Evolutionary conservation across 805 yeast species (phyloP).

Genomic region (Phaffomyces thermotolerans): DNA sequence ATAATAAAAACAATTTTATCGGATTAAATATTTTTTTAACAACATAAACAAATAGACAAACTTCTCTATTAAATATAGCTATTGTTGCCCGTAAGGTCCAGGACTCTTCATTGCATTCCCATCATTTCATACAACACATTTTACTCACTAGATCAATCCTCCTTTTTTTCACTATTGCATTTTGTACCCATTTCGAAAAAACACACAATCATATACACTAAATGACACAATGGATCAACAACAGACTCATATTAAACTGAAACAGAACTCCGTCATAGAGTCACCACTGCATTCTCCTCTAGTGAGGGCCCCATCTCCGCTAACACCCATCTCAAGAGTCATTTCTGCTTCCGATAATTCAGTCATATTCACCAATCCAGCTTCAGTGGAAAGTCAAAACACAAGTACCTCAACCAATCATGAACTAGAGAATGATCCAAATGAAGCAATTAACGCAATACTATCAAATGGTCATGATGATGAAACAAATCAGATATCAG

Average conservation of each 20-base stretch:
- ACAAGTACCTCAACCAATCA: constrained; percentile 13
- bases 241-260: too few species aligned
- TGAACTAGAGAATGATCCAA: not conserved
- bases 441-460: not conserved
- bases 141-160: too few species aligned
- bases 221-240: too few species aligned
- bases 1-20: not conserved
- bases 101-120: too few species aligned
- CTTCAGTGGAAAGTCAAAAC: constrained; percentile 19
- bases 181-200: too few species aligned
- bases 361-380: constrained; percentile 21
- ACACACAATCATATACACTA: too few species aligned
- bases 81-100: too few species aligned
- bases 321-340: constrained; percentile 20
- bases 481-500: not conserved
- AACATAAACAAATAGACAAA: not conserved
- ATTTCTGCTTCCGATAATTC: constrained; percentile 21
- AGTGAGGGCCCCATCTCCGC: not conserved
- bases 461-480: not conserved
- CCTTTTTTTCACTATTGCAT: too few species aligned
- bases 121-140: too few species aligned
- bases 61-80: not conserved
- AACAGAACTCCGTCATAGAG: not conserved
- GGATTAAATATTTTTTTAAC: not conserved
- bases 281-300: not conserved